A percentile compares a stretch with the other conserved stretches of the same genome.
Evolutionary conservation across 257 asterid species (phyloP).

Genomic region (Penstemon davidsonii): DNA sequence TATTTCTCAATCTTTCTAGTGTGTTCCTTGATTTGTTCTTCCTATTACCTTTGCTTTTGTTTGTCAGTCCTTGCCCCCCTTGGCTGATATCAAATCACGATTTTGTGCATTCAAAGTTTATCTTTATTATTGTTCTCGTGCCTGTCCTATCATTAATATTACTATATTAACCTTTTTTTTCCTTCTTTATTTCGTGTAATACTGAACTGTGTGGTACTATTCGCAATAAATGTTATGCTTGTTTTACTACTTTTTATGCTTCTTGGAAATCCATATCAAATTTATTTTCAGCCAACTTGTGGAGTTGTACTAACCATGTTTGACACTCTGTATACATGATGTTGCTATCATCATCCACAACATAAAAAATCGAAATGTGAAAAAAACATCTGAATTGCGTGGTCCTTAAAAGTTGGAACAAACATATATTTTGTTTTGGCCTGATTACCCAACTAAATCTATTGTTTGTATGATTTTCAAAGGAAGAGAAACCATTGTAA

Average conservation of each 20-base stretch:
- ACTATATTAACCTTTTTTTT: neutral
- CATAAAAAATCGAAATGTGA: neutral
- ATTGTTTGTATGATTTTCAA: neutral
- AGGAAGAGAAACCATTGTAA: neutral
- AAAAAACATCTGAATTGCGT: neutral
- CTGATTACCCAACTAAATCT: neutral
- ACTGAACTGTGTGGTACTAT: neutral
- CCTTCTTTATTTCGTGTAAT: neutral
- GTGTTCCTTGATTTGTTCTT: neutral
- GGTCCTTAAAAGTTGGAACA: neutral
- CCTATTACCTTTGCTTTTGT: neutral
- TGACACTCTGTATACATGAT: neutral
- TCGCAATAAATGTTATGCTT: neutral
- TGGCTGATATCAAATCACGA: neutral
- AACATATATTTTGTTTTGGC: neutral
- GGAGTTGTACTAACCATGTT: slow-evolving; percentile 4
- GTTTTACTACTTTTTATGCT: slow-evolving; percentile 14
- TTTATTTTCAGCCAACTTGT: slow-evolving; percentile 13
- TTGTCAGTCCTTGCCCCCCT: neutral
- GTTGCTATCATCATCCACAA: neutral
- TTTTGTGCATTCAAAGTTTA: neutral
- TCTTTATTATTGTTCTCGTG: neutral
- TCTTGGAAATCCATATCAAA: slow-evolving; percentile 14
- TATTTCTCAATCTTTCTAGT: slow-evolving; percentile 16
- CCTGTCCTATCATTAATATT: too few relatives aligned